Percentiles rank a stretch among this genome's conserved stretches.
These are phyloP conservation scores for Pyropia haitanensis DNA, from an alignment of 23 red algal genomes.

Conservation along the genomic window DNA sequence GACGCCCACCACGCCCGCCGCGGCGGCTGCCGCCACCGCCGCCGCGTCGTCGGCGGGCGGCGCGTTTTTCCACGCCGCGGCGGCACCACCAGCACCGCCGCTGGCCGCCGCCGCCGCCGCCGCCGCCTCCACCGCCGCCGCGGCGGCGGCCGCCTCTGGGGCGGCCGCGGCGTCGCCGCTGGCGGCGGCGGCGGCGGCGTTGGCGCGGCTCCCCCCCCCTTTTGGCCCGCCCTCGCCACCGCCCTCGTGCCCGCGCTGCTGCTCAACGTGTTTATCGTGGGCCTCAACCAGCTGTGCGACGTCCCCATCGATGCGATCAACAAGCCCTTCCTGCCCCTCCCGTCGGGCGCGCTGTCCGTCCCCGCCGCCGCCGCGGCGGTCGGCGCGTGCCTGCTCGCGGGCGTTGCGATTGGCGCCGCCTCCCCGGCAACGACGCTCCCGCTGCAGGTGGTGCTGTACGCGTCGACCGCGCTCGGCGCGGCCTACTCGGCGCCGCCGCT, in stretches of 20 bases:
- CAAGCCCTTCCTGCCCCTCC: slow-evolving; percentile 90
- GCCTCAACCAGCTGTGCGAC: slow-evolving; percentile 91
- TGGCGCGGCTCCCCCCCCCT: background rate
- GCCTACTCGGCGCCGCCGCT: slow-evolving; percentile 79
- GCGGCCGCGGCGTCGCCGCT: background rate
- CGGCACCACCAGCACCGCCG: no score
- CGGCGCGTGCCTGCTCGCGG: slow-evolving; percentile 9
- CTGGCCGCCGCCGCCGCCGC: background rate
- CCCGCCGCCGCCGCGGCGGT: slow-evolving; percentile 28
- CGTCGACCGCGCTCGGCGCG: slow-evolving; percentile 49
- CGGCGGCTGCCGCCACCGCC: no score
- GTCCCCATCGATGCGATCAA: slow-evolving; percentile 78
- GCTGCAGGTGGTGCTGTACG: slow-evolving; percentile 44
- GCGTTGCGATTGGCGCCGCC: slow-evolving; percentile 32
- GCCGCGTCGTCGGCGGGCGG: no score
- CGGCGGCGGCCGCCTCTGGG: no score
- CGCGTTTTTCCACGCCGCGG: no score
- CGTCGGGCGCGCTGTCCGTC: slow-evolving; percentile 65
- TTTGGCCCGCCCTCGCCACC: slow-evolving; percentile 22
- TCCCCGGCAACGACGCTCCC: slow-evolving; percentile 39
- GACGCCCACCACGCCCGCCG: background rate
- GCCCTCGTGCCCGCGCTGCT: slow-evolving; percentile 62
- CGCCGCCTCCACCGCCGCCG: background rate
- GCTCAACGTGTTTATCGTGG: slow-evolving; percentile 87
- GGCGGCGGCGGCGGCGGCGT: no score